Evolutionary conservation across 768 basidiomycete genomes (phyloP).

Genomic region (Lactifluus volemus): DNA sequence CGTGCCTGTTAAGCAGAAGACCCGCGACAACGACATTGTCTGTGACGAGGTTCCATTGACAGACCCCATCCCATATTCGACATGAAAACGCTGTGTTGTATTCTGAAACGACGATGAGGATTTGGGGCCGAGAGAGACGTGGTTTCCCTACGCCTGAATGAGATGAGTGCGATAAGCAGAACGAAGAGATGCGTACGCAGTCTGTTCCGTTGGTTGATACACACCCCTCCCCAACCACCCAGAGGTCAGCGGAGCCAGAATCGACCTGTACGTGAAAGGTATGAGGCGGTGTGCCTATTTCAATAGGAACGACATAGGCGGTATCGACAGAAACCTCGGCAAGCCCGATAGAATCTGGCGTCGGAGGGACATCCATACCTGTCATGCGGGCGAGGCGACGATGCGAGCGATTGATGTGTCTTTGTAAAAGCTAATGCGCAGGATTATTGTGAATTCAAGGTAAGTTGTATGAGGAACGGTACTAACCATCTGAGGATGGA

Average conservation of each 20-base stretch:
- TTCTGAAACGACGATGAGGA: conserved; percentile 56
- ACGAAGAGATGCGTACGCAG: conserved; percentile 30
- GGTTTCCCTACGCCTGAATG: conserved; percentile 39
- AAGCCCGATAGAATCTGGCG: conserved; percentile 51
- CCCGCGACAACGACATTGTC: conserved; percentile 62
- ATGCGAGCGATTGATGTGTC: conserved; percentile 57
- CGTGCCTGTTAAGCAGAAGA: conserved; percentile 45
- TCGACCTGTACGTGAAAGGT: conserved; percentile 39
- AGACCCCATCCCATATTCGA: conserved; percentile 61
- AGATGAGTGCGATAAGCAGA: neutral
- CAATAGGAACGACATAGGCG: conserved; percentile 39
- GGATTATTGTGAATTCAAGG: neutral
- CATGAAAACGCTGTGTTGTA: conserved; percentile 38
- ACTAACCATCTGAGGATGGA: conserved; percentile 39
- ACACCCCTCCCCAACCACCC: conserved; percentile 33
- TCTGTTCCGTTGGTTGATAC: conserved; percentile 25
- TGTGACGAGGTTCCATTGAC: conserved; percentile 56
- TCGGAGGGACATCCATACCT: conserved; percentile 42
- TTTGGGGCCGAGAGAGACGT: conserved; percentile 54
- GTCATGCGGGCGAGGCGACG: conserved; percentile 64
- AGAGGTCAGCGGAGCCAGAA: conserved; percentile 39
- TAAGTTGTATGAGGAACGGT: too few relatives aligned
- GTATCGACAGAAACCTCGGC: conserved; percentile 57
- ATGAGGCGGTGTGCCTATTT: conserved; percentile 37
- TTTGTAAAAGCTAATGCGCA: conserved; percentile 49